Conservation (phyloP, 1,139 yeast species). For the Suhomyces chickasaworum region DNA sequence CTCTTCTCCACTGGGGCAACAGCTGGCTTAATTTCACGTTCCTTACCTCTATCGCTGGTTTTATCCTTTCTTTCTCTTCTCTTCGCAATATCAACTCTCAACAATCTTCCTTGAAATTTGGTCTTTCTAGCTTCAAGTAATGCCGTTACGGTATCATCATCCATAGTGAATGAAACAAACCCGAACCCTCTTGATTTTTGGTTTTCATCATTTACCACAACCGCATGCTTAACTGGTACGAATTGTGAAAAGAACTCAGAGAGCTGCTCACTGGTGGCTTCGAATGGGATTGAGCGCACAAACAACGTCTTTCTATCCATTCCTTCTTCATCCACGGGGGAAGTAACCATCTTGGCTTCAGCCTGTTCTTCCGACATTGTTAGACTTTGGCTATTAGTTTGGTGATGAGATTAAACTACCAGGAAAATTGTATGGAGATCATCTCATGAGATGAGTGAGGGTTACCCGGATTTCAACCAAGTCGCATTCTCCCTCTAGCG, state of each 20-base stretch:
- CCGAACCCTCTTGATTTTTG: constrained; percentile 90
- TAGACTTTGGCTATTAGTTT: background rate
- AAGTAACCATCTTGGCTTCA: background rate
- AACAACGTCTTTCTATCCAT: constrained; percentile 71
- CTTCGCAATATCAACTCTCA: constrained; percentile 86
- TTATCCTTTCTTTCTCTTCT: constrained; percentile 77
- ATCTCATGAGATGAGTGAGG: constrained; percentile 12
- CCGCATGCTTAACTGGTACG: constrained; percentile 95
- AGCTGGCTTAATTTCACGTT: constrained; percentile 25
- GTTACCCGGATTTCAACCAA: constrained; percentile 13
- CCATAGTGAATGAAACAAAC: constrained; percentile 84
- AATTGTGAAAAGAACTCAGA: constrained; percentile 85
- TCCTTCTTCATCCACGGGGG: constrained; percentile 29
- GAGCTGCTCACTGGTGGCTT: constrained; percentile 78
- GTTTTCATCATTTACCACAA: constrained; percentile 77
- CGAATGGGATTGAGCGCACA: constrained; percentile 79
- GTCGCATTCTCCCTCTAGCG: background rate
- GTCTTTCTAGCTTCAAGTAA: constrained; percentile 64
- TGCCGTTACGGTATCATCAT: constrained; percentile 83
- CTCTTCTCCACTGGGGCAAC: constrained; percentile 54
- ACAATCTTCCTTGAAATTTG: constrained; percentile 64
- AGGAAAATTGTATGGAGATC: constrained; percentile 14
- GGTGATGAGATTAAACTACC: background rate
- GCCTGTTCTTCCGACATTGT: constrained; percentile 10
- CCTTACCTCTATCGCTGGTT: constrained; percentile 46